Evolutionary conservation across 176 grass and related monocot species (phyloP), one percentile per base, ranked within the genome.

Genomic region (Musa acuminata): DNA sequence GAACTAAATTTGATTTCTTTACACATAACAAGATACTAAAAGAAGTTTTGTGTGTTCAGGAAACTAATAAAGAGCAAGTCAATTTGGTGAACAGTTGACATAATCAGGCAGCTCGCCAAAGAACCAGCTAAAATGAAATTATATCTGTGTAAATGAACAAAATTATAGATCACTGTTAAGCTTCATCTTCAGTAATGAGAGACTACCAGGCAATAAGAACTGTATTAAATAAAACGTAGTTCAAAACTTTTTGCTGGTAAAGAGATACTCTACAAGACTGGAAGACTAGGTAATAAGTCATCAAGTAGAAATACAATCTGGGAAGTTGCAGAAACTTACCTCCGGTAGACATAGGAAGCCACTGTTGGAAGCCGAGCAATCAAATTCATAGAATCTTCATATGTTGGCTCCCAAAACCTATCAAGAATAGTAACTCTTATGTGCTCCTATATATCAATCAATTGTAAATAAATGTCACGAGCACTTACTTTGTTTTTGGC

Each of bases 351-450:
- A 89, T 94, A 99, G 48, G 95, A 82, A 73, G 90, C 95, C 25
- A 99, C 95, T 51, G 76, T 75, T 8, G 95, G 86, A 82, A 99
- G 84, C 8, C 90, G 86, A 54, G 95, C 86, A 79, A 99, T 93
- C 80, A 99, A 81, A 75, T 99, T 99, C 87, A 99, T 87, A 69
- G 78, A 82, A 80, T 99, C 95, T 80, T 99, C 95, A 82, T 99
- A 99, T 55, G 95, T 99, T 78, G 95, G 90, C 69, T 99, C 95
- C 95, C 90, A 99, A 73, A 89, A 98, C 78, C 95, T 98, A 87
- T 65, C 49, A 78, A 81, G 64, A 80, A 35, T 8, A 78, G 22
- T 53, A 78, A 63, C 72, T 29, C 17, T 64, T 78, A 60, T 51
- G 17, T 82, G 71, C 14, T 53, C 24, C 75, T 53, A 50, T 70